These are phyloP conservation scores for Mortierella sp. DNA, from an alignment of 371 early-diverging fungal species.

Conservation along the genomic window DNA sequence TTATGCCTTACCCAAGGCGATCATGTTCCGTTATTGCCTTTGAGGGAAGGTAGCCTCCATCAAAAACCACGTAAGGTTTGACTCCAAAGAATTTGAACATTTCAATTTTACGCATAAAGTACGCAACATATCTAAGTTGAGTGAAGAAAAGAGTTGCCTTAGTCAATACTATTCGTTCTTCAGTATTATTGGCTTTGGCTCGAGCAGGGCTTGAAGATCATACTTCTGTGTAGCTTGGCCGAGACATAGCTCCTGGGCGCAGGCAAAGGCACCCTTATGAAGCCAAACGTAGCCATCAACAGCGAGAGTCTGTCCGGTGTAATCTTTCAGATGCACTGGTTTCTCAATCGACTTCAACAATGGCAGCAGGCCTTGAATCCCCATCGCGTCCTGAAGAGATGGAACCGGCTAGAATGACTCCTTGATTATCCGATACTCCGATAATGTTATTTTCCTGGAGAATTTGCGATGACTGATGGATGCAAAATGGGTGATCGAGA, in stretches of 20 bases:
- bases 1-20: constrained; percentile 55
- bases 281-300: constrained; percentile 97
- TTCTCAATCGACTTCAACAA: constrained; percentile 77
- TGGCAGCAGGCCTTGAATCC: constrained; percentile 87
- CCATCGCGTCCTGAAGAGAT: constrained; percentile 68
- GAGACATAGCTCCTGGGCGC: constrained; percentile 80
- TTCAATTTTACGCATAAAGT: constrained; percentile 77
- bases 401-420: not conserved
- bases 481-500: too few relatives aligned
- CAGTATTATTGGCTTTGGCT: too few relatives aligned
- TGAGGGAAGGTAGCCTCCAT: constrained; percentile 92
- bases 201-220: too few relatives aligned
- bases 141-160: not conserved
- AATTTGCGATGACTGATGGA: too few relatives aligned
- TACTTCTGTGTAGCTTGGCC: constrained; percentile 75
- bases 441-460: not conserved
- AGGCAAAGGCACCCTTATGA: constrained; percentile 85
- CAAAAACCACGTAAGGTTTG: constrained; percentile 94
- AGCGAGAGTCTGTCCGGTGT: constrained; percentile 80
- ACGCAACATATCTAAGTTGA: constrained; percentile 74
- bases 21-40: constrained; percentile 84
- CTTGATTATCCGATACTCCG: not conserved
- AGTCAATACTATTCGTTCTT: too few relatives aligned
- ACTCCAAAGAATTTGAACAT: constrained; percentile 79
- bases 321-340: constrained; percentile 72